Base-by-base conservation (phyloP, 495 filamentous ascomycete genomes). In the Sabuloglossum arenarium region DNA sequence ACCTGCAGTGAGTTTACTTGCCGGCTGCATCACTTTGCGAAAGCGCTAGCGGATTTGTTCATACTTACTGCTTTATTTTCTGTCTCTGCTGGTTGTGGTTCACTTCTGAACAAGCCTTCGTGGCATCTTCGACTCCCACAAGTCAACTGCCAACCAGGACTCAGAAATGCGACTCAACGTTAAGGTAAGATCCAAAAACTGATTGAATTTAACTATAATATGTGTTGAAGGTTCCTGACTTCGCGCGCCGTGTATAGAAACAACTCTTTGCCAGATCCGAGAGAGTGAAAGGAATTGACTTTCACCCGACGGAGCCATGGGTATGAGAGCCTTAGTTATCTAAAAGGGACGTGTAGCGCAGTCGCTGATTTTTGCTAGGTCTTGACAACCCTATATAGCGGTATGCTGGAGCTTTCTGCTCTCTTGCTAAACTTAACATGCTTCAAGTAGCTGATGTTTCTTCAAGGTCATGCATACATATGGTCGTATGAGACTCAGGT, bases 401-500 rank as follows among this genome's bases (percentile, higher is more conserved):
- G 85, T 88, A 77, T 63, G 77, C 39, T 21, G n/a, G n/a, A 21
- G 3, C 10, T 3, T 43, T 43, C n/a, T 23, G n/a, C 19, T 43
- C 14, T 6, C 5, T 27, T 24, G 32, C 19, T 25, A 39, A 39
- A 49, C 45, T 12, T 42, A 56, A 25, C 6, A 16, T 11, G 39
- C 19, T 56, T 10, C 12, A 52, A 30, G 29, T 42, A 16, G 55
- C 62, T 63, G 59, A 62, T 59, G 23, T 21, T 32, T 45, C 34
- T 27, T 51, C 56, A 88, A 51, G 81, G 90, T 70, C 91, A 97
- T 75, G 93, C 94, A 65, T 90, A 97, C 73, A 96, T 99, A 65
- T 99, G 91, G 93, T 96, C 89, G 10, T 95, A 94, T 71, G 91
- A 96, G 69, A 88, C 89, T 51, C 93, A 94, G 70, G 79, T 80